Conservation (phyloP, 164 flowering plant species). For the Stephania yunnanensis region DNA sequence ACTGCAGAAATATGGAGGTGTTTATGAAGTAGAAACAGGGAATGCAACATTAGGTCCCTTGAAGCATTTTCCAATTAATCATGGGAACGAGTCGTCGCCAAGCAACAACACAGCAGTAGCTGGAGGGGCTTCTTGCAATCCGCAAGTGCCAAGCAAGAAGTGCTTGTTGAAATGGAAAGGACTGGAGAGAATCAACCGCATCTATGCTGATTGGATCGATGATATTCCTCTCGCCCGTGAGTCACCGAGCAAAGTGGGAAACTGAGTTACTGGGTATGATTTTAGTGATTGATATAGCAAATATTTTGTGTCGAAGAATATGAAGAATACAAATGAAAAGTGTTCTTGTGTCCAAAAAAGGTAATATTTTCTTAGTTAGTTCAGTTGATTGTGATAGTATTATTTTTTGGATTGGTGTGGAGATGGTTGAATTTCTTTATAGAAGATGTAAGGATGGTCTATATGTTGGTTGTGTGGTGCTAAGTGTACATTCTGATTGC, state of each 20-base stretch:
- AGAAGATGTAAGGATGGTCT: background rate
- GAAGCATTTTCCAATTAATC: slow-evolving; percentile 17
- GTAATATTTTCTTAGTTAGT: no score
- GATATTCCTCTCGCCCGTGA: slow-evolving; percentile 34
- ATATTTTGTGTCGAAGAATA: background rate
- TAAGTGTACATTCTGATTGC: slow-evolving; percentile 5
- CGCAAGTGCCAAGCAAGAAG: slow-evolving; percentile 31
- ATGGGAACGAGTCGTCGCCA: slow-evolving; percentile 18
- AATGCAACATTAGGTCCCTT: slow-evolving; percentile 7
- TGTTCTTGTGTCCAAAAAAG: background rate
- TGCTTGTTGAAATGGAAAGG: slow-evolving; percentile 44
- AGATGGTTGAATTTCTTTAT: background rate
- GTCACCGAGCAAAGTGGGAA: slow-evolving; percentile 31
- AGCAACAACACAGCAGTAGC: background rate
- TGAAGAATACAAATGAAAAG: no score
- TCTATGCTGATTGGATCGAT: slow-evolving; percentile 74
- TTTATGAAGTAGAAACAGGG: slow-evolving; percentile 31
- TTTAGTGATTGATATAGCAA: background rate
- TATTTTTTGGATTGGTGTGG: background rate
- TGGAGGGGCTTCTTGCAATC: slow-evolving; percentile 9
- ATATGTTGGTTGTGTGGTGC: background rate
- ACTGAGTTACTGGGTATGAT: slow-evolving; percentile 16
- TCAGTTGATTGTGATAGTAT: background rate
- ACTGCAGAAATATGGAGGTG: slow-evolving; percentile 34
- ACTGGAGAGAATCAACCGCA: slow-evolving; percentile 54